Base-by-base conservation (phyloP, 805 yeast species). In the Cyberlindnera euphorbiiphila region DNA sequence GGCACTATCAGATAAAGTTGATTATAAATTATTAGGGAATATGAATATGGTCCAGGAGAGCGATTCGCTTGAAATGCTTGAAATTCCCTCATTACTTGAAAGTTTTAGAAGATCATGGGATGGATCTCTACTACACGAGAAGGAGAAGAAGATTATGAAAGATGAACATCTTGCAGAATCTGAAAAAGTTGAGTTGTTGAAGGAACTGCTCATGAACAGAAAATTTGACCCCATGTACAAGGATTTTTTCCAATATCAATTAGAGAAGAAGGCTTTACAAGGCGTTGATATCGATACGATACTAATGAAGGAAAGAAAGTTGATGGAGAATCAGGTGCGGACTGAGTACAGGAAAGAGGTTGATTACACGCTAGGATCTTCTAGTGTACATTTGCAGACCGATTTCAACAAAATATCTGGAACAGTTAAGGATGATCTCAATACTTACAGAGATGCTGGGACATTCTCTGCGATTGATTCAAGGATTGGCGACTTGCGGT, bases 91-190 rank as follows among this genome's bases (percentile, higher is more conserved):
- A 7, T 46, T 64, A 3, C 36, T 61, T 42, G 39, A 50, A 21
- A 64, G 61, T 39, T 67, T 56, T 37, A 48, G 54, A 25, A 41
- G 53, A 32, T 60, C 68, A 0, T 49, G 51, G 38, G 51, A 51
- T 5, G 53, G 57, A 13, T 62, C 73, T 0, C 25, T 44, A 9
- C 35, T 49, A n/a, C 69, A 65, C 36, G 56, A 53, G 25, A 37
- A 40, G 33, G 73, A 68, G 42, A 54, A 51, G 3, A 51, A 50
- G 4, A 51, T 58, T n/a, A n/a, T n/a, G n/a, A n/a, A 48, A 6
- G 57, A 39, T 15, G 32, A 25, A 2, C 2, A 3, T 10, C 4
- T 39, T 19, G 14, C 23, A 3, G 15, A 23, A 16, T 12, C 13
- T 4, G 31, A 41, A 5, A 29, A 41, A 24, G 35, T 34, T 6